A percentile compares a stretch with the other conserved stretches of the same genome.
These are phyloP conservation scores for Cubamyces sp. DNA, from an alignment of 768 basidiomycete species.

Conservation along the genomic window DNA sequence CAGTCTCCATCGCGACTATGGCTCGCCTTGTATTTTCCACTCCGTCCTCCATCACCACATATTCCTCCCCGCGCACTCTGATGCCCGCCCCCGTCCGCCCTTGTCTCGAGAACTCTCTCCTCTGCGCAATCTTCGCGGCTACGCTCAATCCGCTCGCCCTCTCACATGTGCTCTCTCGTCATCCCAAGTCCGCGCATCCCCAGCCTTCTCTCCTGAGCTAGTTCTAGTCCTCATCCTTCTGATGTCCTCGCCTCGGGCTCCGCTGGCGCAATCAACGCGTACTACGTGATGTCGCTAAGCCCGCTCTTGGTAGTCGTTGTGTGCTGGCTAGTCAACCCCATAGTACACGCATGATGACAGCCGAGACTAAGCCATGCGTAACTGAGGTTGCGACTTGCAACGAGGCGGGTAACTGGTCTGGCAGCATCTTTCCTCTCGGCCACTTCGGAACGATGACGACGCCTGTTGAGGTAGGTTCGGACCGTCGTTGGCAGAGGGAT, in stretches of 20 bases:
- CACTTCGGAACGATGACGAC: neutral
- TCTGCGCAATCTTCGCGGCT: neutral
- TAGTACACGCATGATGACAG: neutral
- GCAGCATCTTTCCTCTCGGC: neutral
- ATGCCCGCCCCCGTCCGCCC: no score
- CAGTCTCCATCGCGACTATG: conserved; percentile 24
- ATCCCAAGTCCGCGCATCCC: no score
- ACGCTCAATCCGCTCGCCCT: neutral
- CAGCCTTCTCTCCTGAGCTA: neutral
- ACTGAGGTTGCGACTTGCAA: neutral
- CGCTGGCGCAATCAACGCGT: conserved; percentile 4
- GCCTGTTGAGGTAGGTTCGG: neutral
- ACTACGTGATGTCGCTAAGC: conserved; percentile 9
- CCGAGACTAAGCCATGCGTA: neutral
- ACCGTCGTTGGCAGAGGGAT: neutral
- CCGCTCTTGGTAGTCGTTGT: neutral
- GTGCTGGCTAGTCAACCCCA: neutral
- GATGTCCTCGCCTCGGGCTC: conserved; percentile 1
- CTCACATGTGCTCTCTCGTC: neutral
- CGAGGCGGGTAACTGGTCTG: neutral
- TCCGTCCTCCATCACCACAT: neutral
- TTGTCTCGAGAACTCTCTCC: neutral
- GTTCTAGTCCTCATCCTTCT: conserved; percentile 6
- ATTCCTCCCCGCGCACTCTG: neutral
- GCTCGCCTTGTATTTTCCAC: conserved; percentile 21